These are phyloP conservation scores for Sindora glabra DNA, from an alignment of 306 rosid genomes.

Conservation along the genomic window DNA sequence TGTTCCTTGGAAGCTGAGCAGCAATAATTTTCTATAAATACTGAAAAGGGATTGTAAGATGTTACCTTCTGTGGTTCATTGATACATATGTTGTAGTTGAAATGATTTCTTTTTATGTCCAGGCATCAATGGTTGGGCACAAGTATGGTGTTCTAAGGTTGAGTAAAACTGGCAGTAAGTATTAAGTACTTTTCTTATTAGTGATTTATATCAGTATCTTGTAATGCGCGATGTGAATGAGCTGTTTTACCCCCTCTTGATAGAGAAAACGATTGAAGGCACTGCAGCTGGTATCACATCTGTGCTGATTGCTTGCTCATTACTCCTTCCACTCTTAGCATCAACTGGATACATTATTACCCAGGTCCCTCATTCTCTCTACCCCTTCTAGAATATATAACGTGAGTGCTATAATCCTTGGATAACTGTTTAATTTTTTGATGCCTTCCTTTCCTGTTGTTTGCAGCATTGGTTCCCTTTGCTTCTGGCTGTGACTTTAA, in stretches of 20 bases:
- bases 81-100: not conserved
- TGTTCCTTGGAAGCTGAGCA: too few species aligned
- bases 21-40: not conserved
- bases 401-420: too few species aligned
- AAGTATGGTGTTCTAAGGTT: slow-evolving; percentile 92
- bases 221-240: slow-evolving; percentile 10
- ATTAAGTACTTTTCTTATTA: slow-evolving; percentile 7
- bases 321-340: slow-evolving; percentile 82
- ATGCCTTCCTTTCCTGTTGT: slow-evolving; percentile 15
- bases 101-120: slow-evolving; percentile 8
- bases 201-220: slow-evolving; percentile 10
- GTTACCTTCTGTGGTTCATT: not conserved
- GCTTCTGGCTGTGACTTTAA: slow-evolving; percentile 65
- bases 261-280: slow-evolving; percentile 98
- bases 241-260: slow-evolving; percentile 20
- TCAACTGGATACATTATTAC: slow-evolving; percentile 82
- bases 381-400: too few species aligned
- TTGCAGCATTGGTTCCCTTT: slow-evolving; percentile 89
- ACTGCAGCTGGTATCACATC: slow-evolving; percentile 98
- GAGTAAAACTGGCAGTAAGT: slow-evolving; percentile 96
- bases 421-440: slow-evolving; percentile 14
- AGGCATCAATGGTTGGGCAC: slow-evolving; percentile 98
- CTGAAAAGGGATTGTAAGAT: not conserved
- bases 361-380: slow-evolving; percentile 55
- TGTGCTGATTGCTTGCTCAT: slow-evolving; percentile 77